Evolutionary conservation across 495 filamentous ascomycete genomes (phyloP).

Genomic region (Cudoniella acicularis): DNA sequence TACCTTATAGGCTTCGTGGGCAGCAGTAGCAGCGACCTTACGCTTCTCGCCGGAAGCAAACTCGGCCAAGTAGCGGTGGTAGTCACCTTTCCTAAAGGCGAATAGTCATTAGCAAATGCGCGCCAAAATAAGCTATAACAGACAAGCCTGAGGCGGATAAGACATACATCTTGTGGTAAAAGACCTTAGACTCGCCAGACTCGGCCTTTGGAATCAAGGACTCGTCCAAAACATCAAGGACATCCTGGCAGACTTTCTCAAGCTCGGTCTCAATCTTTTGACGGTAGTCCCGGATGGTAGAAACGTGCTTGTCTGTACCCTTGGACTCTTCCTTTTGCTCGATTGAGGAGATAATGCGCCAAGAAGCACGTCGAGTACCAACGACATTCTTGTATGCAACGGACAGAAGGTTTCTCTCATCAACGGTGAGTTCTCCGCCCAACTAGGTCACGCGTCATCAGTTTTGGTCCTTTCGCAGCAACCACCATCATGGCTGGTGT

Average conservation of each 20-base stretch:
- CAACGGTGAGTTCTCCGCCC: conserved; percentile 91
- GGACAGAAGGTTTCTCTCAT: conserved; percentile 98
- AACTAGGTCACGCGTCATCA: conserved; percentile 49
- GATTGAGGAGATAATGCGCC: conserved; percentile 99
- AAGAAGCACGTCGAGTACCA: conserved; percentile 95
- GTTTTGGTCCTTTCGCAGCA: not conserved
- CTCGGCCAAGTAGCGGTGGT: conserved; percentile 98
- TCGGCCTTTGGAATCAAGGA: conserved; percentile 96
- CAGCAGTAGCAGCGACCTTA: conserved; percentile 92
- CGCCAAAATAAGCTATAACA: not conserved
- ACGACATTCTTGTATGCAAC: conserved; percentile 99
- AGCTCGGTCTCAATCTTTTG: conserved; percentile 98
- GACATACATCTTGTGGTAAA: conserved; percentile 99
- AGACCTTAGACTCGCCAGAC: conserved; percentile 98
- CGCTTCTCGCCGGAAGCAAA: conserved; percentile 99
- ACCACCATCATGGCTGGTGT: conserved; percentile 2
- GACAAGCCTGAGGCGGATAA: conserved; percentile 7
- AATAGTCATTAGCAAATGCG: conserved; percentile 12
- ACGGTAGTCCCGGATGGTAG: conserved; percentile 95
- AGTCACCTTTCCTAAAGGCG: conserved; percentile 90
- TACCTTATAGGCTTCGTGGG: conserved; percentile 99
- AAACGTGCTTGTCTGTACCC: conserved; percentile 95
- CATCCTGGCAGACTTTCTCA: conserved; percentile 97
- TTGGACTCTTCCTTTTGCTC: conserved; percentile 99
- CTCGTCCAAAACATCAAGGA: conserved; percentile 92